Evolutionary conservation across 225 moss, liverwort and hornwort species (phyloP).

Genomic region (Bryum argenteum): DNA sequence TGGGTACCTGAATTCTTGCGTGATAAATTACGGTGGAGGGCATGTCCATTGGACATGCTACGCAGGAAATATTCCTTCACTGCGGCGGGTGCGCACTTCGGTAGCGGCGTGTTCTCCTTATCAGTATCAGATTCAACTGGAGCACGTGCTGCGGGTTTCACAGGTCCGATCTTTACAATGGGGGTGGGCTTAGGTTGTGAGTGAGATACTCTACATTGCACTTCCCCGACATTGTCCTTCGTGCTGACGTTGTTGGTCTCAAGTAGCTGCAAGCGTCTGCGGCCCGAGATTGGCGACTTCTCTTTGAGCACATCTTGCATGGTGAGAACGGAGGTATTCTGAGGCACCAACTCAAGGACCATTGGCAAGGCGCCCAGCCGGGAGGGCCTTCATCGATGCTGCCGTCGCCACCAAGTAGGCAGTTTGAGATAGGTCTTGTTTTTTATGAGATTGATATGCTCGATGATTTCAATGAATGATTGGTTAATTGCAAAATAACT

Average conservation of each 20-base stretch:
- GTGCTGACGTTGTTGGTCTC: conserved; percentile 17
- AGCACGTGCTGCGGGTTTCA: not conserved
- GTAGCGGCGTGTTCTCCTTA: conserved; percentile 52
- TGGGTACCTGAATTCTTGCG: conserved; percentile 42
- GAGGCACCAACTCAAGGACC: conserved; percentile 38
- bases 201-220: conserved; percentile 33
- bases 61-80: conserved; percentile 48
- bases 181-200: conserved; percentile 29
- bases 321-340: conserved; percentile 30
- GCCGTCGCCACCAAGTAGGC: too few species aligned
- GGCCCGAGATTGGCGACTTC: conserved; percentile 30
- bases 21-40: conserved; percentile 38
- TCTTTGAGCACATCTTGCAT: conserved; percentile 40
- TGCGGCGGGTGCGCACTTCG: conserved; percentile 51
- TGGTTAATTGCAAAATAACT: too few species aligned
- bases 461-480: too few species aligned
- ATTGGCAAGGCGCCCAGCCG: too few species aligned
- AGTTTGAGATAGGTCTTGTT: too few species aligned
- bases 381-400: too few species aligned
- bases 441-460: too few species aligned
- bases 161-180: not conserved
- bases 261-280: conserved; percentile 22
- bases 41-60: conserved; percentile 48
- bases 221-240: conserved; percentile 16
- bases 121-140: conserved; percentile 26